Conservation (phyloP, 441 rosid species). For the Populus hybrid region DNA sequence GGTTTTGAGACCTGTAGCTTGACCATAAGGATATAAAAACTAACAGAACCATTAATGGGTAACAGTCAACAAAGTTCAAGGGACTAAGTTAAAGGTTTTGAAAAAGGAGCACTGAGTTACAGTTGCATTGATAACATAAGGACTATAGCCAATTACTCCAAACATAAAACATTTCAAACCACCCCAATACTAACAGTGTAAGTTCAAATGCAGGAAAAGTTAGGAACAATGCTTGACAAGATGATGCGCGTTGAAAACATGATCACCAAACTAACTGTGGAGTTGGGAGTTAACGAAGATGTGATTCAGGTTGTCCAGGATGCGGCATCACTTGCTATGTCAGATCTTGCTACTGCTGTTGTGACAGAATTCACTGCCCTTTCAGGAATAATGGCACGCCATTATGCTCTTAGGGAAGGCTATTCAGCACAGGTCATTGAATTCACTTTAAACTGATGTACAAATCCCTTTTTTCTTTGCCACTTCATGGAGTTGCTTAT, state of each 20-base stretch:
- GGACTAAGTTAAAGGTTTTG: neutral
- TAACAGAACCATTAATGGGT: neutral
- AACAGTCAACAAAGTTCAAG: neutral
- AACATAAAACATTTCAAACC: neutral
- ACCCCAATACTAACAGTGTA: neutral
- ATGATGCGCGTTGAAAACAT: constrained; percentile 58
- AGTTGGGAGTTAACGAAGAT: constrained; percentile 49
- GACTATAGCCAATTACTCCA: neutral
- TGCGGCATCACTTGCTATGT: constrained; percentile 95
- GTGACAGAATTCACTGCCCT: constrained; percentile 93
- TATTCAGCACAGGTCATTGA: constrained; percentile 71
- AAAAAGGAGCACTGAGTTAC: no score
- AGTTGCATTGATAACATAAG: no score
- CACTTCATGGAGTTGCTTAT: constrained; percentile 1
- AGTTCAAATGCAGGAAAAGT: constrained; percentile 65
- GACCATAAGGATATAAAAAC: neutral
- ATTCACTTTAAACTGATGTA: constrained; percentile 4
- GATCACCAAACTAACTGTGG: constrained; percentile 49
- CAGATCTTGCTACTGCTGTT: constrained; percentile 93
- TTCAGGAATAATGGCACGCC: constrained; percentile 93
- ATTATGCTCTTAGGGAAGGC: constrained; percentile 95
- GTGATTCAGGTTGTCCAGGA: constrained; percentile 54
- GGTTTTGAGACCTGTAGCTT: neutral
- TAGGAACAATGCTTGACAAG: constrained; percentile 96
- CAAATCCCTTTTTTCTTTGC: neutral